Base-by-base conservation (phyloP, 441 rosid genomes). In the Jatropha multifida region DNA sequence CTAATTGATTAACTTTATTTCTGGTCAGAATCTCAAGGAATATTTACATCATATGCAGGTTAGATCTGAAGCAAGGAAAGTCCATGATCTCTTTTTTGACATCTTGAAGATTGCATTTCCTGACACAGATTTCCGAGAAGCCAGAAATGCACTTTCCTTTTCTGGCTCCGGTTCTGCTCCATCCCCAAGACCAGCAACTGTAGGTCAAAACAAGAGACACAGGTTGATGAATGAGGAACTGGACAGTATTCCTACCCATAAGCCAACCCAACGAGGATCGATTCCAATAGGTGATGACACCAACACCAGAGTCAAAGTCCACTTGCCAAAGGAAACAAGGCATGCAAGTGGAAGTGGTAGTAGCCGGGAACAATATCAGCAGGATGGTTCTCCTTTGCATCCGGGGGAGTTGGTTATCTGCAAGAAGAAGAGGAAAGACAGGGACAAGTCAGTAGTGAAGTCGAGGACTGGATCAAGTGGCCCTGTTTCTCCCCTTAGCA, bases 351-450 rank as follows among this genome's bases (percentile, higher is more conserved):
- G 86, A 72, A 84, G 86, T 78, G 82, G 84, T 54, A 83, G 82
- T 76, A 73, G 78, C 72, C 74, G 88, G 76, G 94, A 90, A 72
- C 90, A 84, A 66, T 55, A 78, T 75, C 90, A 80, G 65, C 88
- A 82, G 14, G 96, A 92, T 73, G 96, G 89, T 76, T 88, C 98
- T 78, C 88, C 94, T 17, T 71, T 85, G 49, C 89, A 96, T 82
- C 98, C 99, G 23, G 98, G 98, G 46, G 97, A 94, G 79, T 81
- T 96, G 85, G 93, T 96, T 72, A 89, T 92, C 80, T 91, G 98
- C 95, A 96, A 96, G 89, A 96, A 96, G 89, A 96, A 91, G 84
- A 96, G 99, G 86, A 94, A 90, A 84, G 99, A 96, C 82, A 66
- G 99, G 77, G 99, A 96, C 81, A 94, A 96, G 84, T 84, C 89